phyloP scores from a whole-genome alignment of 2,329 filamentous ascomycete genomes.

The Pseudogymnoascus pannorum region DNA sequence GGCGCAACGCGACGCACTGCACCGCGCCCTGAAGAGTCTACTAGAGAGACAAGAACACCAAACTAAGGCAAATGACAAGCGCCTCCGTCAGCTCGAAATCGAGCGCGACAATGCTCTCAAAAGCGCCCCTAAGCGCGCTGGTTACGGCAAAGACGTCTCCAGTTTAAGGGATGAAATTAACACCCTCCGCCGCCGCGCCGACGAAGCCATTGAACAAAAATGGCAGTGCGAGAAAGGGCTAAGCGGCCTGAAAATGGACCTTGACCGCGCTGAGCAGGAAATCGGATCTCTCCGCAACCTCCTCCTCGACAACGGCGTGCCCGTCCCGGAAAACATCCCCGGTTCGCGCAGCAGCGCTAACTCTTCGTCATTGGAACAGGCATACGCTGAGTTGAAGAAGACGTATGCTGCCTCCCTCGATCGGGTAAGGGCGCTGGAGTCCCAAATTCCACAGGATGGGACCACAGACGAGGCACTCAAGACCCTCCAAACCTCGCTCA shows the following conservation, averaged over 20 bases:
- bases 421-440: constrained; percentile 58
- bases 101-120: constrained; percentile 70
- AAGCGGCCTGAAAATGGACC: constrained; percentile 85
- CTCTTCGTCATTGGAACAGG: constrained; percentile 64
- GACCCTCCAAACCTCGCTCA: constrained; percentile 60
- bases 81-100: constrained; percentile 64
- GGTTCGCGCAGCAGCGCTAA: constrained; percentile 32
- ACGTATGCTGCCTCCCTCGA: constrained; percentile 60
- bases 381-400: constrained; percentile 69
- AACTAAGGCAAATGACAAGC: constrained; percentile 75
- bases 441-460: constrained; percentile 42
- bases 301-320: constrained; percentile 75
- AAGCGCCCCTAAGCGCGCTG: constrained; percentile 62
- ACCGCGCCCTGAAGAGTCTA: constrained; percentile 76
- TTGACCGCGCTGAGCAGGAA: constrained; percentile 91
- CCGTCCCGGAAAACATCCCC: constrained; percentile 48
- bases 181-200: constrained; percentile 73
- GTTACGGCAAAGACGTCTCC: constrained; percentile 77
- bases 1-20: constrained; percentile 85
- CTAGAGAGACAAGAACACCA: constrained; percentile 81
- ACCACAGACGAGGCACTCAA: constrained; percentile 56
- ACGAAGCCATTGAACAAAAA: constrained; percentile 91
- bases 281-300: constrained; percentile 74
- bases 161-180: constrained; percentile 78
- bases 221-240: constrained; percentile 93